Base-by-base conservation (phyloP, 148 eudicot species). In the Salicornia ramosissima region DNA sequence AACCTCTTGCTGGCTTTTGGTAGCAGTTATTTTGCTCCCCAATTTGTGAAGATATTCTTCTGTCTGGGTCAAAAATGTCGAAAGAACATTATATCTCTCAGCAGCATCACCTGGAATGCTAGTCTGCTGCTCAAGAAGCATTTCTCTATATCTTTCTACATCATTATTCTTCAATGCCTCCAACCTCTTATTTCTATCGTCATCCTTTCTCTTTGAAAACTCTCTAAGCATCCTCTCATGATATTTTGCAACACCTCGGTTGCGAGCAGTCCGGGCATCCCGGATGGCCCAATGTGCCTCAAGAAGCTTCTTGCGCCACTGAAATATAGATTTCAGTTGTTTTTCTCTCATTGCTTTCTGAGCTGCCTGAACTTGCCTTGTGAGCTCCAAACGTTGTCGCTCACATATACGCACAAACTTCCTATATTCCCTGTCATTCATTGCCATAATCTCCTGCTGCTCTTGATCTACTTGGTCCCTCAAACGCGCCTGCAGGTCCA, bases 151-250 rank as follows among this genome's bases (percentile, higher is more conserved):
- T 77, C 99, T 90, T 63, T 94, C 97, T 36, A 94, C 96, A 81
- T 94, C 99, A 77, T 94, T 94, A 71, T 94, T 90, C 80, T 94
- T 94, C 84, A 94, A 82, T 28, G 99, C 99, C 79, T 94, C 99
- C 99, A 90, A 87, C 74, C 97, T 88, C 80, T 82, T 86, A 75
- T 85, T 88, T 59, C 95, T 83, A 70, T 84, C 92, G 71, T 93
- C 95, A 43, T 90, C 98, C 80, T 90, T 90, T 68, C 83, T 91
- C 85, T 94, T 94, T 28, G 99, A 94, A 72, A 88, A 94, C 80
- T 94, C 99, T 83, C 90, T 87, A 75, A 90, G 79, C 99, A 91
- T 88, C 72, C 86, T 89, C 71, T 94, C 99, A 74, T 94, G 99
- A 75, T 94, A 94, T 71, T 90, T 94, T 61, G 95, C 96, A 57